Evolutionary conservation across 2,329 filamentous ascomycete genomes (phyloP).

Genomic region (Fusarium euwallaceae): DNA sequence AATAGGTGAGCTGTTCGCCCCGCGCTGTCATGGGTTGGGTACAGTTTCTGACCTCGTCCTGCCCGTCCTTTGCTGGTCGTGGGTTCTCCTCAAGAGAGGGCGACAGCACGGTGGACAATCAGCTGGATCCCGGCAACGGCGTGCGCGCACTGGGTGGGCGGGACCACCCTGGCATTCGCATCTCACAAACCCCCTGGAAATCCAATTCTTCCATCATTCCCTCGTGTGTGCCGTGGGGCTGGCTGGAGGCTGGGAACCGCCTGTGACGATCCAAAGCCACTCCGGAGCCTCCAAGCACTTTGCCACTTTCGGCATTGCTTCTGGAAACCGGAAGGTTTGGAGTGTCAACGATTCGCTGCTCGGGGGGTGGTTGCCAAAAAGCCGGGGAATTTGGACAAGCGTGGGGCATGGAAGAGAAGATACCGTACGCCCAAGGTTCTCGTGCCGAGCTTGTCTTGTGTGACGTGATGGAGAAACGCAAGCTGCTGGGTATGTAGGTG

Average conservation of each 20-base stretch:
- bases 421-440: background rate
- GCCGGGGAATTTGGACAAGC: slow-evolving; percentile 12
- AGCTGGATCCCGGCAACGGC: slow-evolving; percentile 3
- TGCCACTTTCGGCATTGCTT: slow-evolving; percentile 34
- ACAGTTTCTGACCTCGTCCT: background rate
- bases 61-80: background rate
- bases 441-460: slow-evolving; percentile 1
- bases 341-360: slow-evolving; percentile 16
- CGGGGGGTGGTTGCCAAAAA: slow-evolving; percentile 10
- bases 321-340: slow-evolving; percentile 34
- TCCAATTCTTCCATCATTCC: slow-evolving; percentile 33
- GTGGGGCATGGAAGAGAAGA: slow-evolving; percentile 1
- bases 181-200: slow-evolving; percentile 20
- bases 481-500: background rate
- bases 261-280: slow-evolving; percentile 13
- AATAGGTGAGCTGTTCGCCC: background rate
- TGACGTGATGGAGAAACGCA: slow-evolving; percentile 1
- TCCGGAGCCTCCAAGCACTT: slow-evolving; percentile 17
- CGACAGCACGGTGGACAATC: background rate
- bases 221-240: slow-evolving; percentile 13
- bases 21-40: background rate
- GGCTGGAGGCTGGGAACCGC: slow-evolving; percentile 12
- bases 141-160: slow-evolving; percentile 6
- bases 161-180: slow-evolving; percentile 19
- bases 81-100: background rate